Evolutionary conservation across 2,329 filamentous ascomycete genomes (phyloP).

Genomic region (Tolypocladium nubicola): DNA sequence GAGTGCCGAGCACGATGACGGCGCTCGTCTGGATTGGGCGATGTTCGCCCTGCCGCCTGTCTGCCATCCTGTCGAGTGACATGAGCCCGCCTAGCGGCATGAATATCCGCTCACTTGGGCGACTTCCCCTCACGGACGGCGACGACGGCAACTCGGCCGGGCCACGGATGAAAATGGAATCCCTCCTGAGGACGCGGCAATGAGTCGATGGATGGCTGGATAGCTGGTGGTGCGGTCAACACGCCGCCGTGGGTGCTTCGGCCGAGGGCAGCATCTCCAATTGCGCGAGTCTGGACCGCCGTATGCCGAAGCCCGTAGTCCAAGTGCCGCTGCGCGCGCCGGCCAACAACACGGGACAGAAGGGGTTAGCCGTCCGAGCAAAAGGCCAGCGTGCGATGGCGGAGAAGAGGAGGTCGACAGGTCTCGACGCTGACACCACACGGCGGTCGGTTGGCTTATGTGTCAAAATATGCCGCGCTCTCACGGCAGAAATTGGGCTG

Average conservation of each 20-base stretch:
- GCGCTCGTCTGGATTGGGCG: slow-evolving; percentile 40
- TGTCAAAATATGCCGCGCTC: neutral
- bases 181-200: neutral
- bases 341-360: neutral
- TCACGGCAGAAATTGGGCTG: neutral
- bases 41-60: slow-evolving; percentile 16
- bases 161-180: neutral
- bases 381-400: neutral
- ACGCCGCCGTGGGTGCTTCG: neutral
- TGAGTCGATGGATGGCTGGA: neutral
- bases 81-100: neutral
- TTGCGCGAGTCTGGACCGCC: neutral
- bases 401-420: neutral
- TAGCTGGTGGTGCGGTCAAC: neutral
- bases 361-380: neutral
- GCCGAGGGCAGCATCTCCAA: neutral
- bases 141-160: neutral
- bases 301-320: neutral
- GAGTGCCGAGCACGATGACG: slow-evolving; percentile 32
- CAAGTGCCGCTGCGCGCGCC: neutral
- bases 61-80: slow-evolving; percentile 4
- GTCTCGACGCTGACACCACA: neutral
- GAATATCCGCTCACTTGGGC: neutral
- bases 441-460: neutral
- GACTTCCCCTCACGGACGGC: neutral